Evolutionary conservation across 192 early-diverging fungal genomes (phyloP).

Genomic region (Spinellus fusiger): DNA sequence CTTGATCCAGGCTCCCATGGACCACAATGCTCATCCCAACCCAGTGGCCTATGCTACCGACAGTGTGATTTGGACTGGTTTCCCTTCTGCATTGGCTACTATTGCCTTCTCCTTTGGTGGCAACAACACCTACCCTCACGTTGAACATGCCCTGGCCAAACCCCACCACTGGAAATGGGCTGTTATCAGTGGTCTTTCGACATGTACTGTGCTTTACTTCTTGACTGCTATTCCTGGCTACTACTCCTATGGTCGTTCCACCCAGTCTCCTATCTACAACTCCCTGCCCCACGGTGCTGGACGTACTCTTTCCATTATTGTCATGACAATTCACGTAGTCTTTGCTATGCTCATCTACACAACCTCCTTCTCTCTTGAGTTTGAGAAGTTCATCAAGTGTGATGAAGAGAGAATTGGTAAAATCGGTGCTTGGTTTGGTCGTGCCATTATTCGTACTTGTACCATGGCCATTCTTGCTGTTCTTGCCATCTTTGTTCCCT

Average conservation of each 20-base stretch:
- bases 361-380: conserved; percentile 70
- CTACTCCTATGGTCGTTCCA: conserved; percentile 60
- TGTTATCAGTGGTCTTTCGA: conserved; percentile 52
- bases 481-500: conserved; percentile 66
- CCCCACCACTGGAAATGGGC: conserved; percentile 68
- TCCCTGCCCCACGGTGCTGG: conserved; percentile 62
- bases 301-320: conserved; percentile 54
- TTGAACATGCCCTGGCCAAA: conserved; percentile 73
- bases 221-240: conserved; percentile 71
- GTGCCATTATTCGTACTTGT: conserved; percentile 47
- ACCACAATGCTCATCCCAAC: conserved; percentile 35
- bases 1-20: conserved; percentile 54
- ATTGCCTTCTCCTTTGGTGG: conserved; percentile 83
- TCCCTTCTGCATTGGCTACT: conserved; percentile 73
- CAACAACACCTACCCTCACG: conserved; percentile 79
- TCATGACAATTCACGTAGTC: conserved; percentile 81
- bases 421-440: conserved; percentile 50
- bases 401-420: conserved; percentile 42
- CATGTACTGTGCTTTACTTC: conserved; percentile 68
- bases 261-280: conserved; percentile 65
- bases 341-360: conserved; percentile 74
- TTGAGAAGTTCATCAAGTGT: conserved; percentile 60
- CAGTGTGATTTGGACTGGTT: conserved; percentile 56
- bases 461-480: conserved; percentile 52
- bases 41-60: conserved; percentile 34